A percentile compares a stretch with the other conserved stretches of the same genome.
Conservation (phyloP, 768 basidiomycete genomes). For the Paxillus involutus region DNA sequence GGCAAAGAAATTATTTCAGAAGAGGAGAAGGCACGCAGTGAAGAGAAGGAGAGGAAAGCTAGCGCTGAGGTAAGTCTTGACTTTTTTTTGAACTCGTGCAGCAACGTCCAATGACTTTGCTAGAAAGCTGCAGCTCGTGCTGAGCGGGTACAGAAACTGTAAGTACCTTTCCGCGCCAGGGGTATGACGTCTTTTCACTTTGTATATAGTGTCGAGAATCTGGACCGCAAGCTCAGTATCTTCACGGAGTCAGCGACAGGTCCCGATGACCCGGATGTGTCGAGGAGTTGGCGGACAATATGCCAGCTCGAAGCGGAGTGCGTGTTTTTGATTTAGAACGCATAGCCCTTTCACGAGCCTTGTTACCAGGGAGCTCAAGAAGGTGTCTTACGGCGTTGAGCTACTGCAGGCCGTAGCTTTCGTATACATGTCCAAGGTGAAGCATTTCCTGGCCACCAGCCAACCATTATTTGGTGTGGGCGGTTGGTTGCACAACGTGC, state of each 20-base stretch:
- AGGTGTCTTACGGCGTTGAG: conserved; percentile 86
- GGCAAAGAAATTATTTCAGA: conserved; percentile 55
- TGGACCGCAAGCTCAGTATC: no score
- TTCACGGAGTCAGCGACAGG: no score
- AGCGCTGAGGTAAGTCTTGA: conserved; percentile 58
- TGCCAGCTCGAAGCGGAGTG: no score
- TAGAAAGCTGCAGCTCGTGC: conserved; percentile 81
- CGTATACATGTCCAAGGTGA: conserved; percentile 79
- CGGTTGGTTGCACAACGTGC: conserved; percentile 91
- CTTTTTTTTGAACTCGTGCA: not conserved
- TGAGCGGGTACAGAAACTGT: conserved; percentile 72
- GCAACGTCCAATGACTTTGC: conserved; percentile 10
- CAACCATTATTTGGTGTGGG: conserved; percentile 76
- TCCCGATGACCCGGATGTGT: no score
- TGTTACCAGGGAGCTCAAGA: conserved; percentile 65
- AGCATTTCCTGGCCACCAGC: conserved; percentile 77
- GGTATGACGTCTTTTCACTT: conserved; percentile 1
- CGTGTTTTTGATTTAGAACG: conserved; percentile 28
- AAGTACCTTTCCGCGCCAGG: not conserved
- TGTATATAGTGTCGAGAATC: conserved; percentile 50
- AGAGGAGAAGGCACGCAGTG: conserved; percentile 73
- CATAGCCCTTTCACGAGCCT: conserved; percentile 3
- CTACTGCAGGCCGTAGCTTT: conserved; percentile 85
- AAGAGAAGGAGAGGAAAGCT: conserved; percentile 68
- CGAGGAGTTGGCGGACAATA: no score